Conservation (phyloP, 768 basidiomycete genomes). For the Boletus barrowsii region DNA sequence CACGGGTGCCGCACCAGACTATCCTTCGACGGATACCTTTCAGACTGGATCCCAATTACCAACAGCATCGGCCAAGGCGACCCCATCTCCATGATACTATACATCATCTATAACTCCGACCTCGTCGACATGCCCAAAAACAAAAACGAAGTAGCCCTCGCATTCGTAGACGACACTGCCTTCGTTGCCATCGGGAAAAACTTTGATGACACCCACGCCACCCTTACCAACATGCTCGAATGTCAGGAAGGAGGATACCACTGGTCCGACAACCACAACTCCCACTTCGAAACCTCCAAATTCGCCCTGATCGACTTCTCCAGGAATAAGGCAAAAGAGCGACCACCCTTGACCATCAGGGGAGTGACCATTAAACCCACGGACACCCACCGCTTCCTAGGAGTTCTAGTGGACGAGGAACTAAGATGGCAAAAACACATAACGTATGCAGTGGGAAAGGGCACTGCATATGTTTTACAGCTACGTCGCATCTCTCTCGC, state of each 20-base stretch:
- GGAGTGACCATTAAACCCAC: not conserved
- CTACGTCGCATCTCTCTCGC: not conserved
- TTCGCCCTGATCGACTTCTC: conserved; percentile 19
- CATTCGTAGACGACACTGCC: conserved; percentile 32
- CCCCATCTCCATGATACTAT: conserved; percentile 29
- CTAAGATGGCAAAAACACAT: not conserved
- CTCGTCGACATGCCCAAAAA: conserved; percentile 4
- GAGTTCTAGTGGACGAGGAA: not conserved
- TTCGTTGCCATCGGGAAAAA: conserved; percentile 22
- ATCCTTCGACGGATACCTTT: conserved; percentile 21
- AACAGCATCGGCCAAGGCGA: conserved; percentile 35
- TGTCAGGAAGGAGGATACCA: conserved; percentile 3
- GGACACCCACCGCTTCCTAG: not conserved
- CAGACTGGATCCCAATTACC: conserved; percentile 7
- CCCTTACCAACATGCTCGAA: conserved; percentile 27
- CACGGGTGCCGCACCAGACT: conserved; percentile 3
- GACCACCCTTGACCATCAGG: not conserved
- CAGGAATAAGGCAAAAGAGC: not conserved
- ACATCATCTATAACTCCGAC: conserved; percentile 32
- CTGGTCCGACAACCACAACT: conserved; percentile 25
- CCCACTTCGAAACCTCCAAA: conserved; percentile 17
- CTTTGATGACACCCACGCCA: conserved; percentile 20
- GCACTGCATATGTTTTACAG: not conserved
- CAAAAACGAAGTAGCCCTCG: conserved; percentile 16
- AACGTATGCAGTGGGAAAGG: not conserved